phyloP scores from a whole-genome alignment of 495 filamentous ascomycete genomes.

The Achaetomiella virescens region DNA sequence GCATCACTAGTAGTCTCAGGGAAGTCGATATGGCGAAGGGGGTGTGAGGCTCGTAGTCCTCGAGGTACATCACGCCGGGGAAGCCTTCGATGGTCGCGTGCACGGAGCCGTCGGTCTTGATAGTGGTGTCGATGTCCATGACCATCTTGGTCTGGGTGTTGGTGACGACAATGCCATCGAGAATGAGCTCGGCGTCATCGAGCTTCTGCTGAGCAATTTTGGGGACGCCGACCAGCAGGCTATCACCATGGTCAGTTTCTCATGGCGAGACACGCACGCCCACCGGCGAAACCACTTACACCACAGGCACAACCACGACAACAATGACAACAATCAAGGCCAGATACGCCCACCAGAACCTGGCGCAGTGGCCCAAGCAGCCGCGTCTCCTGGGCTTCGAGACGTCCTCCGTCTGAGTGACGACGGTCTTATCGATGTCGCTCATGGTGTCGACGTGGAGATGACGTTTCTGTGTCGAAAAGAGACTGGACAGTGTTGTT shows the following conservation, averaged over 20 bases:
- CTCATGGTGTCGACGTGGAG: conserved; percentile 15
- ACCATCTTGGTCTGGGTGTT: conserved; percentile 53
- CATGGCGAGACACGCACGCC: neutral
- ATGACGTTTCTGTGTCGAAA: neutral
- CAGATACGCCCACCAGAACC: conserved; percentile 70
- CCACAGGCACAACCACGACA: conserved; percentile 54
- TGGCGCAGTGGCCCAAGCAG: conserved; percentile 36
- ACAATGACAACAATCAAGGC: conserved; percentile 51
- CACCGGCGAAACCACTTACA: conserved; percentile 52
- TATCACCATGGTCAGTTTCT: conserved; percentile 28
- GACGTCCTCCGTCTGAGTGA: conserved; percentile 22
- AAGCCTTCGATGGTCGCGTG: conserved; percentile 38
- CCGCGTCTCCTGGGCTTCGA: conserved; percentile 23
- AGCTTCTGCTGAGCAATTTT: conserved; percentile 64
- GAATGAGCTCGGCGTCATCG: conserved; percentile 54
- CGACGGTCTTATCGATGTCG: conserved; percentile 21
- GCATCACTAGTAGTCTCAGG: conserved; percentile 49
- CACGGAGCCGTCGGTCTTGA: conserved; percentile 48
- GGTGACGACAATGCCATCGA: conserved; percentile 53
- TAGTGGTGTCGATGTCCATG: conserved; percentile 51
- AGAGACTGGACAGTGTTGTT: neutral
- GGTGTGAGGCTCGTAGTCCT: conserved; percentile 49
- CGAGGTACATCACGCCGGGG: conserved; percentile 43
- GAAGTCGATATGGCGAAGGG: conserved; percentile 48
- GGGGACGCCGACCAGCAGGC: conserved; percentile 67